Evolutionary conservation across 2,329 filamentous ascomycete genomes (phyloP).

Genomic region (Hypoxylon rubiginosum): DNA sequence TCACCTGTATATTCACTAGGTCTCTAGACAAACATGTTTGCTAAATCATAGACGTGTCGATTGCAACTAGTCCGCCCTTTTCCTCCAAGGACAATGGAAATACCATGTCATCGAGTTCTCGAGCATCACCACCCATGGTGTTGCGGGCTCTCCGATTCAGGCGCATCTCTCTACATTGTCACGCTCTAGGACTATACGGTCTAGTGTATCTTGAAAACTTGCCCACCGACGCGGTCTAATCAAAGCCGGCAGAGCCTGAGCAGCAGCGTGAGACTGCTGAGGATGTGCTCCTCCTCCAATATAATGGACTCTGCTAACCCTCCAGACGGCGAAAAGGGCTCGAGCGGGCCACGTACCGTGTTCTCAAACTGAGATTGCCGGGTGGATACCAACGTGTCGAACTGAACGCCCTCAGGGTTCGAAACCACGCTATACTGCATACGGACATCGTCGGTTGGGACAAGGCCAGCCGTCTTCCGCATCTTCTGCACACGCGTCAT

Average conservation of each 20-base stretch:
- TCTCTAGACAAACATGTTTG: background rate
- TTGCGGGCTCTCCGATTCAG: background rate
- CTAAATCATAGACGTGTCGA: background rate
- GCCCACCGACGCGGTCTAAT: background rate
- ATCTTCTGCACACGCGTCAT: conserved; percentile 93
- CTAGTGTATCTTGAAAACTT: background rate
- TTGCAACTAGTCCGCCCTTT: background rate
- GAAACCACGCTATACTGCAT: conserved; percentile 90
- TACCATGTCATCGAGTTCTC: background rate
- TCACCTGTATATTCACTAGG: background rate
- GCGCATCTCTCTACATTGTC: background rate
- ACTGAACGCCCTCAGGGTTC: conserved; percentile 82
- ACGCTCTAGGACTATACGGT: background rate
- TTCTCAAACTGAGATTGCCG: conserved; percentile 68
- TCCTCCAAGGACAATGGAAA: background rate
- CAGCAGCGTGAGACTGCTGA: conserved; percentile 33
- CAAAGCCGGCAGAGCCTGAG: conserved; percentile 34
- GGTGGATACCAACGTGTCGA: conserved; percentile 76
- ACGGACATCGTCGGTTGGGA: conserved; percentile 92
- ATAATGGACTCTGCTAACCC: conserved; percentile 26
- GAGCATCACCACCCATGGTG: background rate
- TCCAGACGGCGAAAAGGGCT: conserved; percentile 25
- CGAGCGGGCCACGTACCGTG: conserved; percentile 38
- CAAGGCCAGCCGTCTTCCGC: conserved; percentile 91
- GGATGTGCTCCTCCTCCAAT: conserved; percentile 34